A percentile compares a stretch with the other conserved stretches of the same genome.
phyloP scores from a whole-genome alignment of 805 yeast genomes.

The Priceomyces fermenticarens region DNA sequence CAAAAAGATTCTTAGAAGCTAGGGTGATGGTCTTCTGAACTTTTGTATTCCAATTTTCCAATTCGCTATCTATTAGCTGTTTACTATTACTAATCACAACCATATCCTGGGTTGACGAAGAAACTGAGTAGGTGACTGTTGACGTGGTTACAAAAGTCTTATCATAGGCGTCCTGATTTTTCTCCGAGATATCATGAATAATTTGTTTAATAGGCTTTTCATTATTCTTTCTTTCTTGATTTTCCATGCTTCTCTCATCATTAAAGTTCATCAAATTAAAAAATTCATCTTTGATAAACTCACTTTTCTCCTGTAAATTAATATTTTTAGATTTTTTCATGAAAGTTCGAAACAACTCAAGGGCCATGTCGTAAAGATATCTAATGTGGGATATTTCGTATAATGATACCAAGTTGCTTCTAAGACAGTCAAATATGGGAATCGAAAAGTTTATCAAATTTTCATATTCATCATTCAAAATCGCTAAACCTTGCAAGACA shows the following conservation, averaged over 20 bases:
- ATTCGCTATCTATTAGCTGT: conserved; percentile 25
- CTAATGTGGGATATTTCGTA: neutral
- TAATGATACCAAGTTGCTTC: too few relatives aligned
- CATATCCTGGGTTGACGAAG: neutral
- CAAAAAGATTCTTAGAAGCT: conserved; percentile 28
- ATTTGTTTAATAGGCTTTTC: conserved; percentile 20
- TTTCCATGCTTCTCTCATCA: conserved; percentile 9
- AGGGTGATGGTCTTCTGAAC: conserved; percentile 32
- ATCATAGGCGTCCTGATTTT: neutral
- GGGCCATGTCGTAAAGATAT: neutral
- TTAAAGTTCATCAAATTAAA: conserved; percentile 20
- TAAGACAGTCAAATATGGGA: too few relatives aligned
- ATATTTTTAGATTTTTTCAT: conserved; percentile 9
- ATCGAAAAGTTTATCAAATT: too few relatives aligned
- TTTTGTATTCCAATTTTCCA: conserved; percentile 29
- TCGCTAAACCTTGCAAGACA: too few relatives aligned
- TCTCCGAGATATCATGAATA: conserved; percentile 13
- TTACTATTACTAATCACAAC: conserved; percentile 2
- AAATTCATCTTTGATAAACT: conserved; percentile 24
- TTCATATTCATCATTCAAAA: too few relatives aligned
- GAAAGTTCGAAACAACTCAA: conserved; percentile 4
- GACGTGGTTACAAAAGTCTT: conserved; percentile 14
- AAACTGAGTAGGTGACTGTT: conserved; percentile 13
- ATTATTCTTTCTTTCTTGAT: conserved; percentile 9
- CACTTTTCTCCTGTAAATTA: conserved; percentile 17